phyloP scores from a whole-genome alignment of 805 yeast genomes.

The Spathaspora girioi region DNA sequence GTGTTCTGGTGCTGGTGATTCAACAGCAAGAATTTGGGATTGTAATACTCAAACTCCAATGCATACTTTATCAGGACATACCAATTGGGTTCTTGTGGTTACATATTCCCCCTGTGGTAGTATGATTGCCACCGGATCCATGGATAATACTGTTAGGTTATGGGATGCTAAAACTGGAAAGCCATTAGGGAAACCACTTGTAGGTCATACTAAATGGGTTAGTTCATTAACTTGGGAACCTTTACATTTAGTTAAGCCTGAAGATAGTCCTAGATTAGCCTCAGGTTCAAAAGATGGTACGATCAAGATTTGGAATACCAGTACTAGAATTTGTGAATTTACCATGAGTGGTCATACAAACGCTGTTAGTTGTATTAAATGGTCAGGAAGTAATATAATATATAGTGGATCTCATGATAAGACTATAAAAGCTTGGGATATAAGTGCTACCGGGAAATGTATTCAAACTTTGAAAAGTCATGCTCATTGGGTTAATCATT shows the following conservation, averaged over 20 bases:
- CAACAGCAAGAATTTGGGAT: slow-evolving; percentile 96
- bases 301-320: slow-evolving; percentile 83
- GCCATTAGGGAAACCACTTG: slow-evolving; percentile 66
- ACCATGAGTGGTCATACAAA: slow-evolving; percentile 86
- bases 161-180: slow-evolving; percentile 83
- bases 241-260: slow-evolving; percentile 66
- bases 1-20: slow-evolving; percentile 96
- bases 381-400: slow-evolving; percentile 87
- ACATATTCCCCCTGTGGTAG: slow-evolving; percentile 91
- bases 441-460: slow-evolving; percentile 66
- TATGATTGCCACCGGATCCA: slow-evolving; percentile 89
- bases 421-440: slow-evolving; percentile 89
- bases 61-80: slow-evolving; percentile 76
- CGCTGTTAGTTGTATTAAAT: slow-evolving; percentile 91
- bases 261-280: slow-evolving; percentile 67
- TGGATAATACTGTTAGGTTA: slow-evolving; percentile 84
- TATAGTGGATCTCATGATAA: slow-evolving; percentile 94
- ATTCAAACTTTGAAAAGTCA: slow-evolving; percentile 79
- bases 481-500: slow-evolving; percentile 97
- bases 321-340: slow-evolving; percentile 57
- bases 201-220: slow-evolving; percentile 88
- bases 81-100: slow-evolving; percentile 91
- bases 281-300: slow-evolving; percentile 93
- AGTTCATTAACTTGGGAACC: slow-evolving; percentile 95
- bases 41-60: slow-evolving; percentile 91